phyloP scores from a whole-genome alignment of 2,329 filamentous ascomycete species.

The Colletotrichum musae region DNA sequence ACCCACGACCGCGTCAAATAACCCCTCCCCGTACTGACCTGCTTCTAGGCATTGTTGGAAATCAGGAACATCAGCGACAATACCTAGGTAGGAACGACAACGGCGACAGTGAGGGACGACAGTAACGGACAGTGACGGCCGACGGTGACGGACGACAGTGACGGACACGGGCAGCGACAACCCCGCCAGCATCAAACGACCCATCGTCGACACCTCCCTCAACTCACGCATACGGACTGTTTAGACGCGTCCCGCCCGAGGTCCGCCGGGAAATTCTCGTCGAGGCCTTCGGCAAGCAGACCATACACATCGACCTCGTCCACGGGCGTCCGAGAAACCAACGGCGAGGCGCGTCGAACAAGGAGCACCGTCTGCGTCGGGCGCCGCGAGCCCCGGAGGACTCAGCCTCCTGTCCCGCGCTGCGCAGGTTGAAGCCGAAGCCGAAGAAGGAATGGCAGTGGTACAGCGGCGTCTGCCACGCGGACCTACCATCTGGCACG shows the following conservation, averaged over 20 bases:
- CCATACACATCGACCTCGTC: constrained; percentile 47
- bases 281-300: constrained; percentile 44
- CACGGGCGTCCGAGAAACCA: constrained; percentile 16
- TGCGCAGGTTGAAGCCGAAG: not conserved
- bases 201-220: not conserved
- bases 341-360: constrained; percentile 29
- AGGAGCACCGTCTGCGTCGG: not conserved
- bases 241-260: constrained; percentile 49
- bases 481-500: not conserved
- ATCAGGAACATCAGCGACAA: too few species aligned
- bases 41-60: too few species aligned
- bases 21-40: not conserved
- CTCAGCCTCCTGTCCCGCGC: not conserved
- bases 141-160: too few species aligned
- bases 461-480: constrained; percentile 33
- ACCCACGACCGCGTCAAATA: not conserved
- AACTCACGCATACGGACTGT: not conserved
- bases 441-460: constrained; percentile 18
- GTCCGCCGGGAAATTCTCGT: constrained; percentile 50
- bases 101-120: too few species aligned
- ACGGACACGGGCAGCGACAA: too few species aligned
- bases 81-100: too few species aligned
- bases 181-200: not conserved
- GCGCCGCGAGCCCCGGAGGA: constrained; percentile 1
- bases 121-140: too few species aligned